Evolutionary conservation across 2,329 filamentous ascomycete species (phyloP), one percentile per base, ranked within the genome.

Genomic region (Boeremia exigua): DNA sequence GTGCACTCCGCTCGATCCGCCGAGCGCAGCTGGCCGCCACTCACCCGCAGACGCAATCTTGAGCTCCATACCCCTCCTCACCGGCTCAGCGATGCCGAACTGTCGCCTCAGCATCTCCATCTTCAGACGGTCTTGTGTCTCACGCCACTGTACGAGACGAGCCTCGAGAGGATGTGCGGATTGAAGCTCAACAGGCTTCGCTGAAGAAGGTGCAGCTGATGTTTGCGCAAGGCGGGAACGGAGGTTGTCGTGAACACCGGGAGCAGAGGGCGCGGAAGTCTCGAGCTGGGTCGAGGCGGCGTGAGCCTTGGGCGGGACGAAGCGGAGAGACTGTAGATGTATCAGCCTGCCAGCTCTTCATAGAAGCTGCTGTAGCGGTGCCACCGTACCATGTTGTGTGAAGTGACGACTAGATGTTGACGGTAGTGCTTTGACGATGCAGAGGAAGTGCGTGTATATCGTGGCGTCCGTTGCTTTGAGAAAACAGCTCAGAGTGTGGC

Each of bases 1-100:
- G 79, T 97, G 93, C 47, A 98, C 82, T 71, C 87, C 86, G 10
- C 85, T 83, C 43, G 80, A 78, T 33, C 88, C 86, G 39, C 86
- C 84, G 52, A 96, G 80, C 40, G 85, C 87, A 67, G 86, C 80
- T 44, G 92, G 92, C 69, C 87, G 84, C 89, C 92, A 96, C 77
- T 91, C 87, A 62, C 91, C 89, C 58, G 89, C 87, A 59, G 86
- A 81, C 15, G 91, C 88, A 73, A 96, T 94, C 85, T 92, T 91
- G 75, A 96, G 83, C 82, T 99, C 95, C 95, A 99, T 97, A 59
- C 89, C 91, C 50, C 94, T 87, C 54, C 92, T 87, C 69, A 98
- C 87, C 3, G 95, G 95, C 84, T 98, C 95, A 25, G 90, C 91
- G 69, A 97, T 88, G 63, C 95, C 95, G 77, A 92, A 98, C 42